These are phyloP conservation scores for Avena eriantha DNA, from an alignment of 176 grass and related monocot genomes.

Conservation along the genomic window DNA sequence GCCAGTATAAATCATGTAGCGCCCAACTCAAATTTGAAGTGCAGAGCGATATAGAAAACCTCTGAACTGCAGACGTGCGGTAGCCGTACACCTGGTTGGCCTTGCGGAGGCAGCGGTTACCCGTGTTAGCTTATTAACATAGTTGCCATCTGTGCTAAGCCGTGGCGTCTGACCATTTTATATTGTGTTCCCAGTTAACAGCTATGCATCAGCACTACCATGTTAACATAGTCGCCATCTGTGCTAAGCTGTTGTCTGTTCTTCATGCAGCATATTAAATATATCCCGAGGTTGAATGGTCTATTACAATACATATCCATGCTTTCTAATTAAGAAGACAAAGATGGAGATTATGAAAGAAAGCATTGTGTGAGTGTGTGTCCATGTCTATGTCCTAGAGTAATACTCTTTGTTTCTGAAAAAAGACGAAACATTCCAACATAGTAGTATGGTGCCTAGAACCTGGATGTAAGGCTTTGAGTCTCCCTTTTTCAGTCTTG, in stretches of 20 bases:
- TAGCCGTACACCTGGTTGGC: constrained; percentile 49
- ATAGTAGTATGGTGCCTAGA: background rate
- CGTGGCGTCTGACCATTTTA: background rate
- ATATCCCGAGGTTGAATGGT: background rate
- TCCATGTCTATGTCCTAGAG: background rate
- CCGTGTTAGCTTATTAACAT: constrained; percentile 38
- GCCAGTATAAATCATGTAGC: background rate
- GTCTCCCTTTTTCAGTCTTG: background rate
- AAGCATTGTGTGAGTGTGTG: background rate
- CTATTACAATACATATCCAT: background rate
- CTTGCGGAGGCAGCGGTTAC: background rate
- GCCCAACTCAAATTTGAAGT: constrained; percentile 33
- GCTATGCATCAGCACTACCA: background rate
- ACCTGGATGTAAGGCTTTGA: background rate
- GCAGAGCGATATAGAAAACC: background rate
- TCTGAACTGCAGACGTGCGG: background rate
- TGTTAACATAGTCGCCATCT: background rate
- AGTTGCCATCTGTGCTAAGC: constrained; percentile 43
- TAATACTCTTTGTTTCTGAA: background rate
- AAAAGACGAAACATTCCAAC: background rate
- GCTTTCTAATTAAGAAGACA: background rate
- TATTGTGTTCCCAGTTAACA: background rate
- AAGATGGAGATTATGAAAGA: background rate
- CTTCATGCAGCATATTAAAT: background rate
- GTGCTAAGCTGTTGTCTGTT: background rate